Percentiles rank a stretch among this genome's conserved stretches.
Evolutionary conservation across 345 rosid species (phyloP).

Genomic region (Rhodomyrtus tomentosa): DNA sequence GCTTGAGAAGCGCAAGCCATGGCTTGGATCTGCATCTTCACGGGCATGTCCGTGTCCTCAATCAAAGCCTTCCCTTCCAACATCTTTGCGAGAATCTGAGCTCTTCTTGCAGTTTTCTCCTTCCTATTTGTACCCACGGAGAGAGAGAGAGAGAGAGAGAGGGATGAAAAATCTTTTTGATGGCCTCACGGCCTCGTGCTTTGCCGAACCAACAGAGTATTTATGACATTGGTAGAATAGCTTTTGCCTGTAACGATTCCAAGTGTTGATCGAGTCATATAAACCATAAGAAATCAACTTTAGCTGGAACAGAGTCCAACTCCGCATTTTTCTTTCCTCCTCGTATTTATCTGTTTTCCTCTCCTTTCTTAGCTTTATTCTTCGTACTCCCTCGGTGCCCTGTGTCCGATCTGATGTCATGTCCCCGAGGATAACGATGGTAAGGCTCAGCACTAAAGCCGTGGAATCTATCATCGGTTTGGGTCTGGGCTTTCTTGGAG

Average conservation of each 20-base stretch:
- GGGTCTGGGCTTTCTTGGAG: background rate
- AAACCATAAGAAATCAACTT: background rate
- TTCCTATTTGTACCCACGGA: background rate
- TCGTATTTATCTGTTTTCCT: background rate
- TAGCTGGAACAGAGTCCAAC: background rate
- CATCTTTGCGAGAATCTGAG: conserved; percentile 7
- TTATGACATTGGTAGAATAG: background rate
- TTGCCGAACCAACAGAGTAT: background rate
- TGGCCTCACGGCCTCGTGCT: background rate
- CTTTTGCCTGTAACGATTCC: background rate
- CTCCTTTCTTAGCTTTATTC: background rate
- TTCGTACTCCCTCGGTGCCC: background rate
- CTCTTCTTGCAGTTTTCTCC: background rate
- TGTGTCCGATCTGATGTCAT: background rate
- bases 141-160: background rate
- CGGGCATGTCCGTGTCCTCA: conserved; percentile 87
- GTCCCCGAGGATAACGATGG: background rate
- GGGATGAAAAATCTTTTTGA: background rate
- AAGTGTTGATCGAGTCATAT: background rate
- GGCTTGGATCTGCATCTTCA: conserved; percentile 83
- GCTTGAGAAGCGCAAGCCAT: conserved; percentile 79
- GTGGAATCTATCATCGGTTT: background rate
- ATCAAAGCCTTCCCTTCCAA: conserved; percentile 39
- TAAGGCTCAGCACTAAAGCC: background rate
- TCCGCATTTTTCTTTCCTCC: background rate